A percentile compares a stretch with the other conserved stretches of the same genome.
These are phyloP conservation scores for Xylariaceae sp. DNA, from an alignment of 2,329 filamentous ascomycete species.

Conservation along the genomic window DNA sequence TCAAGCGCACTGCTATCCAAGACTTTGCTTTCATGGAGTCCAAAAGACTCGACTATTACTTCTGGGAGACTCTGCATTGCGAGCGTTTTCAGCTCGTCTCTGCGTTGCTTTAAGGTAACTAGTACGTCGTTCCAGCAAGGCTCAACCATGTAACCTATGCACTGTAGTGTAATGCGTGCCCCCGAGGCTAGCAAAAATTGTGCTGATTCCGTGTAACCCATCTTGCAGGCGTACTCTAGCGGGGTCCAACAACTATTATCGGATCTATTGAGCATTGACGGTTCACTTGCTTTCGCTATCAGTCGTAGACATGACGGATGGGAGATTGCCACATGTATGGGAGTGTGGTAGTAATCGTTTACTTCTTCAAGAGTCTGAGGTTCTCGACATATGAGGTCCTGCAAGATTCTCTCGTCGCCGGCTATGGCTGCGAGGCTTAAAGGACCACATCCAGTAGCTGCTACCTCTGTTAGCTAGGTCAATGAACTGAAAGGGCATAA, in stretches of 20 bases:
- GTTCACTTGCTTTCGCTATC: neutral
- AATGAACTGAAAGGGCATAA: neutral
- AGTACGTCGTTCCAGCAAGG: neutral
- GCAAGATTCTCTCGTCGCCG: neutral
- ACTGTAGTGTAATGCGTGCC: neutral
- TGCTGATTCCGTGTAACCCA: neutral
- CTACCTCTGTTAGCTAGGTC: neutral
- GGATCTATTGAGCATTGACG: neutral
- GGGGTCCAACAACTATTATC: neutral
- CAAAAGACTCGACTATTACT: neutral
- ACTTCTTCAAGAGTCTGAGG: slow-evolving; percentile 1
- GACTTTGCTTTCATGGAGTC: neutral
- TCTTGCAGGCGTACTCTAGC: neutral
- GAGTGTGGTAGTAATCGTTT: neutral
- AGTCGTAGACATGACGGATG: neutral
- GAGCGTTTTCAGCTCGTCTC: slow-evolving; percentile 3
- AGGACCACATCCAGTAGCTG: slow-evolving; percentile 9
- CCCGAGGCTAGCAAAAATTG: neutral
- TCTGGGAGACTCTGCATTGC: neutral
- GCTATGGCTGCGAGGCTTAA: slow-evolving; percentile 10
- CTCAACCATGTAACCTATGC: fast-evolving
- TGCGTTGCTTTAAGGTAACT: neutral
- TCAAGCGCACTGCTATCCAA: neutral
- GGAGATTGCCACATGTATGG: neutral
- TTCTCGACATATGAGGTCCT: neutral